Conservation (phyloP, 2,329 filamentous ascomycete species). For the Stemphylium lycopersici region DNA sequence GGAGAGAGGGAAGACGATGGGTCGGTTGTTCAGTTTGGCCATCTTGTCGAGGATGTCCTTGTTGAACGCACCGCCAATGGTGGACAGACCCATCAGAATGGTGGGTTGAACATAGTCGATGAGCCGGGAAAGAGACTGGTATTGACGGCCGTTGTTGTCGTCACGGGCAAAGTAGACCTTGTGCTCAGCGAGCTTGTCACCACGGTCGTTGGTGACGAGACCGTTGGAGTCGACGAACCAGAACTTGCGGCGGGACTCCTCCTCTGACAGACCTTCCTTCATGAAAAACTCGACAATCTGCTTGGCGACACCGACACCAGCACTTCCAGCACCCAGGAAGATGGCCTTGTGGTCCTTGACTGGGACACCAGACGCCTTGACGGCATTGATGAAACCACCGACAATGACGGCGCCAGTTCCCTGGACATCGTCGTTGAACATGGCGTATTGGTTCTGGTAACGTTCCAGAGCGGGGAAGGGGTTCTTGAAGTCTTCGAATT, state of each 20-base stretch:
- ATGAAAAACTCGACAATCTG: slow-evolving; percentile 98
- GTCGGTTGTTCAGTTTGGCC: slow-evolving; percentile 69
- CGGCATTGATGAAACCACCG: slow-evolving; percentile 75
- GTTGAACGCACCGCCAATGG: slow-evolving; percentile 93
- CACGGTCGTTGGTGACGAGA: slow-evolving; percentile 89
- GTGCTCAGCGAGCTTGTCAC: slow-evolving; percentile 92
- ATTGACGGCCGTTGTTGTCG: slow-evolving; percentile 68
- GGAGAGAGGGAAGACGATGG: slow-evolving; percentile 84
- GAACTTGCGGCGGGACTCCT: slow-evolving; percentile 88
- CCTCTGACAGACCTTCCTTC: slow-evolving; percentile 85
- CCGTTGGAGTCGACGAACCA: slow-evolving; percentile 98
- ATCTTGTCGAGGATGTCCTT: slow-evolving; percentile 75
- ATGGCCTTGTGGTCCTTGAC: slow-evolving; percentile 91
- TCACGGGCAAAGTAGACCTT: slow-evolving; percentile 71
- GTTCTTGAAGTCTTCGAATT: slow-evolving; percentile 98
- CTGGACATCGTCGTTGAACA: slow-evolving; percentile 99
- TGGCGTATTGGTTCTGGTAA: slow-evolving; percentile 87
- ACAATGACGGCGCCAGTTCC: slow-evolving; percentile 95
- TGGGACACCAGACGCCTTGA: slow-evolving; percentile 84
- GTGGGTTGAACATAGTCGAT: slow-evolving; percentile 95
- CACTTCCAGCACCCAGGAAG: slow-evolving; percentile 94
- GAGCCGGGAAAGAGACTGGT: slow-evolving; percentile 84
- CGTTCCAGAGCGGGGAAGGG: slow-evolving; percentile 92
- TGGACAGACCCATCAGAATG: slow-evolving; percentile 91
- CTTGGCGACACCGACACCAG: slow-evolving; percentile 96